Evolutionary conservation across 2,329 filamentous ascomycete genomes (phyloP).

Genomic region (Plenodomus tracheiphilus): DNA sequence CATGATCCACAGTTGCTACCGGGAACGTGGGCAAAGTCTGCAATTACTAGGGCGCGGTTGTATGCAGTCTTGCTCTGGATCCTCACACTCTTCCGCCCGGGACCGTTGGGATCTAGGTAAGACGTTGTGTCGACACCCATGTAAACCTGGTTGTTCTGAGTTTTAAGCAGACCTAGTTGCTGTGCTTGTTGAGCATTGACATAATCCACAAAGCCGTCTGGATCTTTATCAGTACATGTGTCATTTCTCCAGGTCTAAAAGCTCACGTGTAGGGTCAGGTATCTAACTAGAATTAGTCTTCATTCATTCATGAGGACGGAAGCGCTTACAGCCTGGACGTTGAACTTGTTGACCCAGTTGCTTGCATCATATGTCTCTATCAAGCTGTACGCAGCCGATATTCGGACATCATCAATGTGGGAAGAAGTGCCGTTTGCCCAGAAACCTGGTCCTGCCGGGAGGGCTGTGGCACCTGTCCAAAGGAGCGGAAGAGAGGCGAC

Average conservation of each 20-base stretch:
- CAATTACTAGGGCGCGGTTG: constrained; percentile 44
- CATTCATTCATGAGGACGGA: background rate
- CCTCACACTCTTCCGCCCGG: constrained; percentile 42
- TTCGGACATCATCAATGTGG: constrained; percentile 5
- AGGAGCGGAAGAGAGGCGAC: constrained; percentile 22
- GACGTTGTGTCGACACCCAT: constrained; percentile 43
- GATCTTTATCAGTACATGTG: background rate
- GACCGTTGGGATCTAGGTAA: constrained; percentile 35
- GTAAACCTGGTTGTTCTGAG: constrained; percentile 41
- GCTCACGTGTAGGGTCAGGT: constrained; percentile 40
- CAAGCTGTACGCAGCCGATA: constrained; percentile 29
- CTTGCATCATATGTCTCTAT: constrained; percentile 43
- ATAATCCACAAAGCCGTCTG: constrained; percentile 46
- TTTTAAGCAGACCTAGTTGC: constrained; percentile 35
- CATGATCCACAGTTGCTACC: constrained; percentile 44
- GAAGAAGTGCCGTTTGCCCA: constrained; percentile 28
- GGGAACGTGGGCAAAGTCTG: constrained; percentile 46
- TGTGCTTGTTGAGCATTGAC: constrained; percentile 39
- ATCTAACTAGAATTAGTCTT: constrained; percentile 12
- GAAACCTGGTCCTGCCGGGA: constrained; percentile 25
- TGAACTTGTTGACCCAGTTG: constrained; percentile 45
- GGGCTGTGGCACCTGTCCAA: constrained; percentile 22
- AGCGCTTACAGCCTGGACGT: constrained; percentile 27
- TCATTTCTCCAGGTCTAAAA: background rate
- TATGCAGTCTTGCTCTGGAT: constrained; percentile 43